Conservation (phyloP, 208 protist species). For the Leishmania amazonensis region DNA sequence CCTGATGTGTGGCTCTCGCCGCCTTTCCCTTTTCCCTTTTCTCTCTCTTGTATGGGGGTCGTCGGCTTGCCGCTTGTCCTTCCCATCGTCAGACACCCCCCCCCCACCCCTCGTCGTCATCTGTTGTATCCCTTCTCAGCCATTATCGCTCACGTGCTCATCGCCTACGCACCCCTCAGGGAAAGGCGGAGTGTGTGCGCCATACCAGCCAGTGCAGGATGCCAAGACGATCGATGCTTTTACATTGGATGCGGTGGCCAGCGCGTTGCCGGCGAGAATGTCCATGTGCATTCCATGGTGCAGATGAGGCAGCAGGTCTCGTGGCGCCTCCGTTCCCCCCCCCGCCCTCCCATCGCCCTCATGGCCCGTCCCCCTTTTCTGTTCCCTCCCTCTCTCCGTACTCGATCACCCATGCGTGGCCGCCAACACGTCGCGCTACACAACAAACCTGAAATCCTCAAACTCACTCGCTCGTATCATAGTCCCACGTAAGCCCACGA, state of each 20-base stretch:
- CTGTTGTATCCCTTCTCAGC: background rate
- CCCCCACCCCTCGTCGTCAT: background rate
- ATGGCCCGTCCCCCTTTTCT: background rate
- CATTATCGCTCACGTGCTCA: background rate
- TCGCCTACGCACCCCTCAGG: background rate
- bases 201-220: background rate
- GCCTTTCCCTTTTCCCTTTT: background rate
- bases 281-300: slow-evolving; percentile 1
- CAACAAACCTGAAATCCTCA: background rate
- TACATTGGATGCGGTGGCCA: no score
- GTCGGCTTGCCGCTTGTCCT: background rate
- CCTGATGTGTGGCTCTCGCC: background rate
- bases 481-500: background rate
- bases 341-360: background rate
- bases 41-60: background rate
- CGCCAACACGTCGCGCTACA: background rate
- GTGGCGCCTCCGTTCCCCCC: background rate
- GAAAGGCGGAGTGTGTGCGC: background rate
- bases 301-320: background rate
- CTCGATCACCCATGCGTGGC: background rate
- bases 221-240: background rate
- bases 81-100: background rate
- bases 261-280: background rate
- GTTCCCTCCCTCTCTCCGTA: background rate
- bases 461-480: background rate